phyloP scores from a whole-genome alignment of 768 basidiomycete genomes.

The Fomitopsis pulvina region DNA sequence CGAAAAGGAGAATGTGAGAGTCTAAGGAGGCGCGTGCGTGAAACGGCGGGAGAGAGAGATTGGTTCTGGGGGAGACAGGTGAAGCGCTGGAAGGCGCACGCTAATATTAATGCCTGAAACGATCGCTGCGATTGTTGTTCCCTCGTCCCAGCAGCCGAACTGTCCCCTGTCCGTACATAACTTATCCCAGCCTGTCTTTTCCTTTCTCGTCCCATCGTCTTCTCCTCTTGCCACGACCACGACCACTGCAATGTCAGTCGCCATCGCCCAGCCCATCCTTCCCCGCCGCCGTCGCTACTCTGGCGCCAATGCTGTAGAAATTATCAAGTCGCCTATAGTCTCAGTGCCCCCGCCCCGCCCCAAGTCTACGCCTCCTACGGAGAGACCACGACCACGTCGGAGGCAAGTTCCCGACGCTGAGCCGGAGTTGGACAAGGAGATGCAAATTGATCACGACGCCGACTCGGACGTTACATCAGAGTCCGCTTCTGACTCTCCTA shows the following conservation, averaged over 20 bases:
- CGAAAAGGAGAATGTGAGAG: too few species aligned
- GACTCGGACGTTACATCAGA: slow-evolving; percentile 12
- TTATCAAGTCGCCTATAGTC: slow-evolving; percentile 22
- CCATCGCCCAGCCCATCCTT: slow-evolving; percentile 5
- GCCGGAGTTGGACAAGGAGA: slow-evolving; percentile 20
- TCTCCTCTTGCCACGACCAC: not conserved
- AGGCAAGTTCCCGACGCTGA: slow-evolving; percentile 23
- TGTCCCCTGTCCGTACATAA: not conserved
- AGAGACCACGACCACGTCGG: slow-evolving; percentile 30
- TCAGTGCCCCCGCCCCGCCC: slow-evolving; percentile 56
- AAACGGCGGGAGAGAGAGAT: too few species aligned
- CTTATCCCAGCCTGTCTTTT: not conserved
- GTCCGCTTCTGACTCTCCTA: slow-evolving; percentile 9
- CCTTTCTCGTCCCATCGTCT: slow-evolving; percentile 2
- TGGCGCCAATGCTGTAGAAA: slow-evolving; percentile 17
- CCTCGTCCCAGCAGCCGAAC: not conserved
- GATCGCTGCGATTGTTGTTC: not conserved
- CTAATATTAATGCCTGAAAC: not conserved
- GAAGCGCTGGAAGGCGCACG: not conserved
- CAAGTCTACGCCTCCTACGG: slow-evolving; percentile 64
- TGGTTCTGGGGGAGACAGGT: too few species aligned
- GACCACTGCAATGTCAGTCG: slow-evolving; percentile 10
- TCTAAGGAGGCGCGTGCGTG: too few species aligned
- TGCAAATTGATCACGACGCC: slow-evolving; percentile 22
- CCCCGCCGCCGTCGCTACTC: slow-evolving; percentile 46